Conservation (phyloP, 768 basidiomycete genomes). For the Chalciporus chontae region DNA sequence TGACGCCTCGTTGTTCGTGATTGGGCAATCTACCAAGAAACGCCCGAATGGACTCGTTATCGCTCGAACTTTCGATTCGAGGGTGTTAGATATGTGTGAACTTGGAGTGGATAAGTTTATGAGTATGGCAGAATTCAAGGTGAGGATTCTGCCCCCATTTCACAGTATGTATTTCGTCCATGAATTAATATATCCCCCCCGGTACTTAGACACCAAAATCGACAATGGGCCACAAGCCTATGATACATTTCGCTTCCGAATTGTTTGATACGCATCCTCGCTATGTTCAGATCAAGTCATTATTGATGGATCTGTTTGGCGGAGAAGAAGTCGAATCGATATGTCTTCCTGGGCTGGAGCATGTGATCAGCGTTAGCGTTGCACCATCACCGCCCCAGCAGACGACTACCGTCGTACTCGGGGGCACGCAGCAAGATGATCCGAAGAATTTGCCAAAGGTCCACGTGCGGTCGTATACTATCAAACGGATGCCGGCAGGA, state of each 20-base stretch:
- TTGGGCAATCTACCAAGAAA: slow-evolving; percentile 94
- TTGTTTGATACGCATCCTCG: slow-evolving; percentile 94
- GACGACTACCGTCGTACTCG: slow-evolving; percentile 26
- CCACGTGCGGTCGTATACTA: slow-evolving; percentile 85
- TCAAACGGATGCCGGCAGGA: slow-evolving; percentile 70
- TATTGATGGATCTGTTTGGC: slow-evolving; percentile 89
- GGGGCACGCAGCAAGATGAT: slow-evolving; percentile 35
- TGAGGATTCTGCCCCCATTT: slow-evolving; percentile 34
- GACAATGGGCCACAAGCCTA: slow-evolving; percentile 83
- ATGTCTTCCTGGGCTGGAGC: slow-evolving; percentile 79
- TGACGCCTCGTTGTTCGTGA: slow-evolving; percentile 86
- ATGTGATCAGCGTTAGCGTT: slow-evolving; percentile 80
- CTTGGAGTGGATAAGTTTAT: slow-evolving; percentile 81
- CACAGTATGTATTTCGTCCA: background rate
- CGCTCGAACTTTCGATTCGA: slow-evolving; percentile 80
- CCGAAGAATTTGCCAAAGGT: slow-evolving; percentile 64
- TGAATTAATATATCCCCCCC: background rate
- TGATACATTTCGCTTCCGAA: slow-evolving; percentile 95
- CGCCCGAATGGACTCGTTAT: slow-evolving; percentile 84
- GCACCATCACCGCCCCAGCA: slow-evolving; percentile 61
- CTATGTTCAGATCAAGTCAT: slow-evolving; percentile 86
- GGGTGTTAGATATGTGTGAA: slow-evolving; percentile 93
- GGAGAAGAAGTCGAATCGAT: slow-evolving; percentile 82
- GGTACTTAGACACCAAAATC: slow-evolving; percentile 73
- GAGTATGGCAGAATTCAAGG: slow-evolving; percentile 83